Percentiles rank a stretch among this genome's conserved stretches.
Evolutionary conservation across 129 eudicot genomes (phyloP).

Genomic region (Tagetes patula): DNA sequence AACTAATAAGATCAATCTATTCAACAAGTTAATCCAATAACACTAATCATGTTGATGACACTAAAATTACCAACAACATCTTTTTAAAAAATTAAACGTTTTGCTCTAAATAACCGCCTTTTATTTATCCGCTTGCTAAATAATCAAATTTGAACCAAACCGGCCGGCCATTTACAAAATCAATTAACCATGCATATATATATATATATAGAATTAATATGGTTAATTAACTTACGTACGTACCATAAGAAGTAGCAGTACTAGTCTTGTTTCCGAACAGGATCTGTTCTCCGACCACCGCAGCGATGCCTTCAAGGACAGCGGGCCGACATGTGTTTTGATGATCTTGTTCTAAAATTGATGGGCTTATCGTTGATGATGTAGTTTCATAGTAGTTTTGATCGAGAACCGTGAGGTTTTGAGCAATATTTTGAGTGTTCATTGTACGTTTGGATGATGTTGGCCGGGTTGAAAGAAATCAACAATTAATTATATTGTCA

Average conservation of each 20-base stretch:
- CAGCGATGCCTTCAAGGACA: slow-evolving; percentile 83
- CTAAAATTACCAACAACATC: too few relatives aligned
- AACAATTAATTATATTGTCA: background rate
- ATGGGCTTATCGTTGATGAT: background rate
- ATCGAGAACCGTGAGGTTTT: background rate
- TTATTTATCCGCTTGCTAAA: too few relatives aligned
- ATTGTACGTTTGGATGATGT: background rate
- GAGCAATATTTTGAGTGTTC: background rate
- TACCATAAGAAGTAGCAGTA: background rate
- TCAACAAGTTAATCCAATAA: too few relatives aligned
- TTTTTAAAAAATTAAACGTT: background rate
- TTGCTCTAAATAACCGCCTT: too few relatives aligned
- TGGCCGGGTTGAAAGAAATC: background rate
- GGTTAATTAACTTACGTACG: too few relatives aligned
- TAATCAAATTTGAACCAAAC: too few relatives aligned
- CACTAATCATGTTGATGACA: too few relatives aligned
- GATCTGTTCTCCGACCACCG: slow-evolving; percentile 65
- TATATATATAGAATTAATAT: too few relatives aligned
- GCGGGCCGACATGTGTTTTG: slow-evolving; percentile 31
- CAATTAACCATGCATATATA: too few relatives aligned
- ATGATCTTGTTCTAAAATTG: background rate
- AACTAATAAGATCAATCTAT: too few relatives aligned
- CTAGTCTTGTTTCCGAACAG: slow-evolving; percentile 28
- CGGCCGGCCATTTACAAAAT: too few relatives aligned
- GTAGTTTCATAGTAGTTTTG: background rate